These are phyloP conservation scores for Solanum piurae DNA, from an alignment of 257 asterid genomes.

Conservation along the genomic window DNA sequence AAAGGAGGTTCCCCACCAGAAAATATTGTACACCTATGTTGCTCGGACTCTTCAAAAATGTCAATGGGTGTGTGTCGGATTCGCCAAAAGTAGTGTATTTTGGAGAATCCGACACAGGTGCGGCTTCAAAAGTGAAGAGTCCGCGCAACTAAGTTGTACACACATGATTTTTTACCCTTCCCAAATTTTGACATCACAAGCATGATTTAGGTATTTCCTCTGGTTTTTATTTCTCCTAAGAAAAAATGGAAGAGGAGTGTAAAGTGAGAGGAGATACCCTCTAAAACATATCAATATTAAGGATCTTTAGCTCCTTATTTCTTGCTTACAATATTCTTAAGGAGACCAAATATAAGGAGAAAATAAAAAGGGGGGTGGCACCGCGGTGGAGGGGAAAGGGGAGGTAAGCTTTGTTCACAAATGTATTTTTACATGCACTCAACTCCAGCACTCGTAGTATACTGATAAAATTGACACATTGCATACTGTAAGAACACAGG, in stretches of 20 bases:
- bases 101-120: too few relatives aligned
- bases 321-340: not conserved
- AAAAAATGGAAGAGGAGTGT: not conserved
- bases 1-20: not conserved
- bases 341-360: not conserved
- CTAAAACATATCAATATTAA: not conserved
- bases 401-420: not conserved
- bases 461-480: not conserved
- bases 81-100: too few relatives aligned
- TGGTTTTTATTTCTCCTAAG: not conserved
- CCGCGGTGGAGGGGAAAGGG: accelerated
- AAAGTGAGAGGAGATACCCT: not conserved
- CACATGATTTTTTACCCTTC: not conserved
- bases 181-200: not conserved
- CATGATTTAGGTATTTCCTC: not conserved
- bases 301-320: not conserved
- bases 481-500: not conserved
- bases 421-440: not conserved
- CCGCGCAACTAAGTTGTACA: not conserved
- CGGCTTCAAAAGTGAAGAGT: too few relatives aligned
- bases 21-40: not conserved
- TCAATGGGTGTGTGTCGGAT: too few relatives aligned
- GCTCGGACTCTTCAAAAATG: too few relatives aligned
- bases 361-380: not conserved
- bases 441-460: not conserved